Conservation (phyloP, 2,329 filamentous ascomycete species). For the Sporothrix dimorphospora region DNA sequence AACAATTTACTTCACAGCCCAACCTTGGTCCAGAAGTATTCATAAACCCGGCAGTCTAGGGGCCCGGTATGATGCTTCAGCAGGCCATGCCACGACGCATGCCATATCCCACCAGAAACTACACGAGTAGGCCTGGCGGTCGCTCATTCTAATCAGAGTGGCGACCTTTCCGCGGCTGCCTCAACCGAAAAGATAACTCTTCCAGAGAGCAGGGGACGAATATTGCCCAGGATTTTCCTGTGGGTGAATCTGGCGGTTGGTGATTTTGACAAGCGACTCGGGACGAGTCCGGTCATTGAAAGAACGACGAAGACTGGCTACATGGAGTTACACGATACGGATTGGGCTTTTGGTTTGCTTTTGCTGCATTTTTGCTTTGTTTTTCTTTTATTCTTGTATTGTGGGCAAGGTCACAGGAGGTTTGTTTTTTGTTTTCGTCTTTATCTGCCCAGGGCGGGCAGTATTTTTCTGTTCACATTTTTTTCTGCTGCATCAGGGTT, state of each 20-base stretch:
- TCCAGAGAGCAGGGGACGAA: not conserved
- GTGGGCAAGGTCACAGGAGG: not conserved
- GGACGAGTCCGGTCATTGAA: not conserved
- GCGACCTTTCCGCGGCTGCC: not conserved
- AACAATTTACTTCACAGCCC: constrained; percentile 29
- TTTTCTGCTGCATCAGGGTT: constrained; percentile 2
- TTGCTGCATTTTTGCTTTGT: not conserved
- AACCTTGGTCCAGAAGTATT: constrained; percentile 33
- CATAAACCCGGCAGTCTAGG: constrained; percentile 26
- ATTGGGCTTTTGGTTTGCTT: not conserved
- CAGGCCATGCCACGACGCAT: not conserved
- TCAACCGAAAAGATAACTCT: not conserved
- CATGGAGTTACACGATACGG: constrained; percentile 16
- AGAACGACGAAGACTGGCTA: not conserved
- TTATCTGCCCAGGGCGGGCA: not conserved
- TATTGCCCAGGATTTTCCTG: not conserved
- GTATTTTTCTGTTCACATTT: not conserved
- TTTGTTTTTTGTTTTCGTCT: not conserved
- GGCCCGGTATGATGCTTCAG: not conserved
- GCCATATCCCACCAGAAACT: not conserved
- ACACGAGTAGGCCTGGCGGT: not conserved
- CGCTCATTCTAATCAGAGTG: not conserved
- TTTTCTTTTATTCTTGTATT: not conserved
- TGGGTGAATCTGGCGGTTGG: not conserved
- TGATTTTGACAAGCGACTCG: not conserved